Conservation (phyloP, 305 asterid genomes). For the Solanum hybrid region DNA sequence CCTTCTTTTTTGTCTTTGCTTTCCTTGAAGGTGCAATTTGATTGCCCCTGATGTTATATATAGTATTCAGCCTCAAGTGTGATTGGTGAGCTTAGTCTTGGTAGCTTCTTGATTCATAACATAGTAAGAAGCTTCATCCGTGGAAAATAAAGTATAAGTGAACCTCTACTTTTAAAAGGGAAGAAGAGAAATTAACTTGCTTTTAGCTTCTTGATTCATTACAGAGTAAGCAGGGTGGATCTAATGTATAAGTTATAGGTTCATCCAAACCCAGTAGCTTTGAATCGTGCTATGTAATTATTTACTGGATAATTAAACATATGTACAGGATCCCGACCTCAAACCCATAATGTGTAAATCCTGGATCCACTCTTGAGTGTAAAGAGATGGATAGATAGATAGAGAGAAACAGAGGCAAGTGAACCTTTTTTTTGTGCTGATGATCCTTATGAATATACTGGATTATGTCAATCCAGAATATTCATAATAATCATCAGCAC, state of each 20-base stretch:
- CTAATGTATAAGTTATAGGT: not conserved
- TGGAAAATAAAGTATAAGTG: not conserved
- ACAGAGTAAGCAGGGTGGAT: not conserved
- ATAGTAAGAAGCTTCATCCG: not conserved
- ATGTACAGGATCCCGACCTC: not conserved
- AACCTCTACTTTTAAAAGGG: not conserved
- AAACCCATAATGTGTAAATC: not conserved
- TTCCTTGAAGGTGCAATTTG: not conserved
- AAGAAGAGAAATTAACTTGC: not conserved
- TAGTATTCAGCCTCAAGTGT: not conserved
- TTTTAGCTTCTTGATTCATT: constrained; percentile 1
- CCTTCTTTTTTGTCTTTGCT: not conserved
- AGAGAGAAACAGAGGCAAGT: not conserved
- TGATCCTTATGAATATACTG: not conserved
- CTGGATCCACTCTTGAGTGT: not conserved
- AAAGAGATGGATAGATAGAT: not conserved
- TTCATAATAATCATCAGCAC: not conserved
- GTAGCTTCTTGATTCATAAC: not conserved
- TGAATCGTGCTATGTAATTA: not conserved
- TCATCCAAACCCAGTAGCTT: not conserved
- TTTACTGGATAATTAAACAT: not conserved
- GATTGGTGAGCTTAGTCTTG: not conserved
- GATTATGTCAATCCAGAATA: not conserved
- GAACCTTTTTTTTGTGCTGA: not conserved
- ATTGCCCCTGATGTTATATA: not conserved